A percentile compares a stretch with the other conserved stretches of the same genome.
phyloP scores from a whole-genome alignment of 2,329 filamentous ascomycete species.

The Neurospora sp. region DNA sequence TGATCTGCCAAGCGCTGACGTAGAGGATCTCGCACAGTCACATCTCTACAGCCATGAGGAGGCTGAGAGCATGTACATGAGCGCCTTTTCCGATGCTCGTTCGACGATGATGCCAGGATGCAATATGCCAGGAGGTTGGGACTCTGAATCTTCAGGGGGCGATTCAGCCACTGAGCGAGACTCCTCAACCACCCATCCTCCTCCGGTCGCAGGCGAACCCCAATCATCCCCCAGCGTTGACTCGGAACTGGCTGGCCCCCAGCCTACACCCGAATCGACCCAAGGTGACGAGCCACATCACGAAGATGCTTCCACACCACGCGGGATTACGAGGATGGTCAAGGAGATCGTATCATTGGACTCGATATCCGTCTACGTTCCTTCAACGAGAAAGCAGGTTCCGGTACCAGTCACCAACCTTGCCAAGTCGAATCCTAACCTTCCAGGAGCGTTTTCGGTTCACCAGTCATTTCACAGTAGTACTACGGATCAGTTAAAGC shows the following conservation, averaged over 20 bases:
- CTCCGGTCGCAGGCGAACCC: neutral
- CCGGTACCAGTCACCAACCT: slow-evolving; percentile 24
- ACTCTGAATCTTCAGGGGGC: slow-evolving; percentile 22
- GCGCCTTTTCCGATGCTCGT: slow-evolving; percentile 46
- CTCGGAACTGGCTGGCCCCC: neutral
- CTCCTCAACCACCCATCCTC: neutral
- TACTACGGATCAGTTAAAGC: neutral
- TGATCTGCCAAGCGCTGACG: neutral
- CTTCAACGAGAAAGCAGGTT: slow-evolving; percentile 34
- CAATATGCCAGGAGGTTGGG: slow-evolving; percentile 45
- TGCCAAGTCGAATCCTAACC: slow-evolving; percentile 33
- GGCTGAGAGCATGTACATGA: slow-evolving; percentile 82
- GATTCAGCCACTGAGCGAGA: slow-evolving; percentile 10
- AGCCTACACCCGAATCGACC: neutral
- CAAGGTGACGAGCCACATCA: slow-evolving; percentile 10
- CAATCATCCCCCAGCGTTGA: neutral
- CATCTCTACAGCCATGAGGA: slow-evolving; percentile 69
- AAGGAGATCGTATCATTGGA: slow-evolving; percentile 44
- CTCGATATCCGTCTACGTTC: slow-evolving; percentile 44
- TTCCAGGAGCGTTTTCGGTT: slow-evolving; percentile 54
- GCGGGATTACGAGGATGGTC: slow-evolving; percentile 42
- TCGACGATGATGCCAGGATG: slow-evolving; percentile 19
- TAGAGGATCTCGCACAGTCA: slow-evolving; percentile 51
- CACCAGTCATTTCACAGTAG: slow-evolving; percentile 14
- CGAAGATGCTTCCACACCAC: slow-evolving; percentile 39